Evolutionary conservation across 2,329 filamentous ascomycete species (phyloP).

Genomic region (Coniochaeta ligniaria): DNA sequence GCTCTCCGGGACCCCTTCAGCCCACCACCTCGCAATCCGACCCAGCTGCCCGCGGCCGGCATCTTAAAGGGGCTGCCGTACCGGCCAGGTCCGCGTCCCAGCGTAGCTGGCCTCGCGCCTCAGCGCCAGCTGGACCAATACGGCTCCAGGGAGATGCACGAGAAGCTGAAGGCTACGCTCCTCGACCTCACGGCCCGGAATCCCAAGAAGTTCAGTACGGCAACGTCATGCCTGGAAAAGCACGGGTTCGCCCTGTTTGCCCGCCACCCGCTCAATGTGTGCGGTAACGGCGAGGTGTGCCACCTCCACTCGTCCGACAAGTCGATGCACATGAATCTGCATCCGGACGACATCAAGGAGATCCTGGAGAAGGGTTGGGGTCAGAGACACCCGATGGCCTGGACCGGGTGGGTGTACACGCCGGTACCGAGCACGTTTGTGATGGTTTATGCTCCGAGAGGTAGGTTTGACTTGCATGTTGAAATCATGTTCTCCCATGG

Average conservation of each 20-base stretch:
- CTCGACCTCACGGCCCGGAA: conserved; percentile 38
- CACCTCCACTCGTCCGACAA: conserved; percentile 74
- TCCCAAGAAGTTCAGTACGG: conserved; percentile 47
- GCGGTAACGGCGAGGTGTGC: conserved; percentile 73
- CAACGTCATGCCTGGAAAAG: conserved; percentile 74
- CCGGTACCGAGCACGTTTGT: conserved; percentile 70
- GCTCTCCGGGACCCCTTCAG: conserved; percentile 63
- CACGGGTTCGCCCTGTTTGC: conserved; percentile 73
- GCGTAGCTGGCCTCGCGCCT: conserved; percentile 69
- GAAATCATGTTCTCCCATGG: too few species aligned
- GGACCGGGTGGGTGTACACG: conserved; percentile 56
- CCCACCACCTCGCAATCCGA: conserved; percentile 44
- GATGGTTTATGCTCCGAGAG: conserved; percentile 74
- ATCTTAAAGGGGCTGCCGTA: conserved; percentile 54
- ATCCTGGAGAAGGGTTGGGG: conserved; percentile 75
- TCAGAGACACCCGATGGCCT: conserved; percentile 61
- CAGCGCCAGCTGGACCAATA: conserved; percentile 72
- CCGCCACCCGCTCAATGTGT: conserved; percentile 56
- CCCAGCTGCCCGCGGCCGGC: conserved; percentile 46
- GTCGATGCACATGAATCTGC: conserved; percentile 72
- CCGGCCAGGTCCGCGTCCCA: conserved; percentile 57
- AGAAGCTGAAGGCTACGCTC: conserved; percentile 46
- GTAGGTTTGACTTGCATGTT: conserved; percentile 21
- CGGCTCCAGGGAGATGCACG: conserved; percentile 45
- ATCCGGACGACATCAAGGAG: conserved; percentile 67